A percentile compares a stretch with the other conserved stretches of the same genome.
Evolutionary conservation across 2,329 filamentous ascomycete species (phyloP).

Genomic region (Onygenales sp.): DNA sequence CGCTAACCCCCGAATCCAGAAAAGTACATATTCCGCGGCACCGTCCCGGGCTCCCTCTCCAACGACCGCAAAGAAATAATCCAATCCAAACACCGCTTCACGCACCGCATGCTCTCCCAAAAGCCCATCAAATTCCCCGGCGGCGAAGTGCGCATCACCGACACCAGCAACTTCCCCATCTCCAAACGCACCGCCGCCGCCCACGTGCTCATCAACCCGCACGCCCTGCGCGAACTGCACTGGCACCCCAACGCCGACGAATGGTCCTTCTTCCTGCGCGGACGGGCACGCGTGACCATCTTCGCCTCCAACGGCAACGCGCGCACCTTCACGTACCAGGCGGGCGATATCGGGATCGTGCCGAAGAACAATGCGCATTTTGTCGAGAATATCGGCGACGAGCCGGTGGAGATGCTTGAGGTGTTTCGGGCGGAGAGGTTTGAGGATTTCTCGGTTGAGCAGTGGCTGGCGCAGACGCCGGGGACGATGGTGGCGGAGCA

Average conservation of each 20-base stretch:
- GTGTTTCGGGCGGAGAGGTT: conserved; percentile 65
- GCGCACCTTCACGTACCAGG: conserved; percentile 64
- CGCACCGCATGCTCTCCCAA: conserved; percentile 62
- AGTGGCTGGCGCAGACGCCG: conserved; percentile 67
- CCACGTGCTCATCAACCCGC: conserved; percentile 60
- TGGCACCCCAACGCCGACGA: conserved; percentile 74
- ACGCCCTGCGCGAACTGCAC: conserved; percentile 68
- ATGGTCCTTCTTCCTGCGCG: conserved; percentile 70
- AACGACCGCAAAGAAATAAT: conserved; percentile 56
- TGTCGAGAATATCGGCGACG: conserved; percentile 71
- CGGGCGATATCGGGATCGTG: conserved; percentile 69
- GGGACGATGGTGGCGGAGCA: conserved; percentile 57
- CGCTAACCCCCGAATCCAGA: conserved; percentile 27
- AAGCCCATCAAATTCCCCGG: conserved; percentile 57
- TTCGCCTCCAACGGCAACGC: conserved; percentile 61
- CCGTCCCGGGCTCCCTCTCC: conserved; percentile 53
- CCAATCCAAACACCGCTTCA: conserved; percentile 59
- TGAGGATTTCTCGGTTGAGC: conserved; percentile 62
- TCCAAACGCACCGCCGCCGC: conserved; percentile 65
- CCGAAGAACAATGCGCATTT: conserved; percentile 71
- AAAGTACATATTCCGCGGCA: conserved; percentile 71
- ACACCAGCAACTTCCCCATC: conserved; percentile 66
- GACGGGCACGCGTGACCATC: conserved; percentile 63
- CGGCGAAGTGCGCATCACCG: conserved; percentile 63
- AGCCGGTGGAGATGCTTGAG: conserved; percentile 66